Evolutionary conservation across 352 stramenopile genomes (phyloP).

Genomic region (Saprolegnia diclina): DNA sequence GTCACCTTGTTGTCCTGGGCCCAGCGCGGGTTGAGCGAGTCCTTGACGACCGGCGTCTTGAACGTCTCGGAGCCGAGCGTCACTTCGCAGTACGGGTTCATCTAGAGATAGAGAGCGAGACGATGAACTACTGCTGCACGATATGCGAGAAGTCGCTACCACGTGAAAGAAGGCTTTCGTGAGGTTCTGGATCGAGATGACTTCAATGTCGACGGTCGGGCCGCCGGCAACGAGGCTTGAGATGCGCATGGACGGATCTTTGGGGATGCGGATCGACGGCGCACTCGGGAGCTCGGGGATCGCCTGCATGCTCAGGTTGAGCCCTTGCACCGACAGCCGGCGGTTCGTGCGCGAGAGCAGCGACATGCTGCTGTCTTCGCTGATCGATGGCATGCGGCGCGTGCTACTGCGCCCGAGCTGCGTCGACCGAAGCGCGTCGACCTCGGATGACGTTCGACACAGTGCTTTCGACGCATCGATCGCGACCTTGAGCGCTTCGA

Average conservation of each 20-base stretch:
- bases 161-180: constrained; percentile 25
- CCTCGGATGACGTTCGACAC: neutral
- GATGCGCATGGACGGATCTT: constrained; percentile 4
- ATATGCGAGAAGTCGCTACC: neutral
- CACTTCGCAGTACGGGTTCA: constrained; percentile 39
- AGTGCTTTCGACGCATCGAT: constrained; percentile 21
- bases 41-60: constrained; percentile 74
- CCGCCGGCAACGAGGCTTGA: neutral
- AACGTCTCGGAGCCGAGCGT: constrained; percentile 75
- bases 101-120: neutral
- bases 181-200: constrained; percentile 14
- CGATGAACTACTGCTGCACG: neutral
- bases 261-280: neutral
- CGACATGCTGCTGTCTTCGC: neutral
- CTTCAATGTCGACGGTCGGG: constrained; percentile 16
- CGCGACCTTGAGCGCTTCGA: constrained; percentile 14
- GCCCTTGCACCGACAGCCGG: neutral
- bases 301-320: neutral
- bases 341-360: neutral
- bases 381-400: constrained; percentile 1
- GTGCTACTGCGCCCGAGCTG: neutral
- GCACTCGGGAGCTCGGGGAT: neutral
- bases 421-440: neutral
- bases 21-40: constrained; percentile 70
- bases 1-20: constrained; percentile 77